Percentiles rank a stretch among this genome's conserved stretches.
Evolutionary conservation across 805 yeast species (phyloP).

Genomic region (Saturnispora kantuleensis): DNA sequence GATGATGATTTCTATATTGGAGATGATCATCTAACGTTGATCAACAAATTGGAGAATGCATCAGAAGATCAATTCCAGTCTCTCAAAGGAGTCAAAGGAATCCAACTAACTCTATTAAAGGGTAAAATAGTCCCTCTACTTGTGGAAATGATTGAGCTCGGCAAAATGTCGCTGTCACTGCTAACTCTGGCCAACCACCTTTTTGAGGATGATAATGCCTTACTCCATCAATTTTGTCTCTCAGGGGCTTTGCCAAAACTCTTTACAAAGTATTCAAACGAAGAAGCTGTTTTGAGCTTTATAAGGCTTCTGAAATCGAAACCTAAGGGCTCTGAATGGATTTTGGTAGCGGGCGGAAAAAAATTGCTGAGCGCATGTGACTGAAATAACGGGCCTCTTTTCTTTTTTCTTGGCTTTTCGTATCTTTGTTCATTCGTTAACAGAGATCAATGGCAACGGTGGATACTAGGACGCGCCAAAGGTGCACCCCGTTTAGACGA

Average conservation of each 20-base stretch:
- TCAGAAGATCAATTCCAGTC: too few species aligned
- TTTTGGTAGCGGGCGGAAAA: conserved; percentile 4
- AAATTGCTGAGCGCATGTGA: conserved; percentile 1
- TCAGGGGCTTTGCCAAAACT: background rate
- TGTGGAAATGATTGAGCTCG: background rate
- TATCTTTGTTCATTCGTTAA: too few species aligned
- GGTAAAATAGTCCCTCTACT: background rate
- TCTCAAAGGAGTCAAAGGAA: too few species aligned
- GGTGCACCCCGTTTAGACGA: too few species aligned
- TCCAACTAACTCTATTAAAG: background rate
- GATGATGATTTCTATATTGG: background rate
- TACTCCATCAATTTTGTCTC: too few species aligned
- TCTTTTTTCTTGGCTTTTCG: background rate
- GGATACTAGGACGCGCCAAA: too few species aligned
- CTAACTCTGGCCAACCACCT: too few species aligned
- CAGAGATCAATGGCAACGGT: too few species aligned
- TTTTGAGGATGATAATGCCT: too few species aligned
- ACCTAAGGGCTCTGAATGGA: background rate
- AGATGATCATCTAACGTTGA: background rate
- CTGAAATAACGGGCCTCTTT: background rate
- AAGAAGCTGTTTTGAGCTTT: background rate
- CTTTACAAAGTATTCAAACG: background rate
- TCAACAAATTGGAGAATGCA: background rate
- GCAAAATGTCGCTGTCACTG: too few species aligned
- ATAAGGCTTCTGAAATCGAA: background rate